Evolutionary conservation across 2,329 filamentous ascomycete genomes (phyloP).

Genomic region (Mycocentrospora acerina): DNA sequence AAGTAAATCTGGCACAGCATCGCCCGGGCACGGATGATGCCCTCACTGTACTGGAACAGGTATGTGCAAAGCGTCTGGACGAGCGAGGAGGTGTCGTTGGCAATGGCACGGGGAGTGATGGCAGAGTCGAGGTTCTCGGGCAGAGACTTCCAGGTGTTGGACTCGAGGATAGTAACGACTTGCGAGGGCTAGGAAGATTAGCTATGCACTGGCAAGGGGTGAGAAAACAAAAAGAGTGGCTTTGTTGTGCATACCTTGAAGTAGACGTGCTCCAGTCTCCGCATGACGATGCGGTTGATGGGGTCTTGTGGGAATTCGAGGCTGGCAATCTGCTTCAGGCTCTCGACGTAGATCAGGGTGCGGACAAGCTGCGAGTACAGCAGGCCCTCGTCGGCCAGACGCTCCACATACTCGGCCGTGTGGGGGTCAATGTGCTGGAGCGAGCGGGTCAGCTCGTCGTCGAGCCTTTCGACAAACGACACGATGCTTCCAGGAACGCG

Average conservation of each 20-base stretch:
- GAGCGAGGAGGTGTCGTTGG: slow-evolving; percentile 70
- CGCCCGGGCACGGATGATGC: slow-evolving; percentile 91
- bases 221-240: background rate
- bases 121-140: slow-evolving; percentile 69
- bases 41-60: slow-evolving; percentile 90
- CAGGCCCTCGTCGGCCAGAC: slow-evolving; percentile 83
- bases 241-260: slow-evolving; percentile 73
- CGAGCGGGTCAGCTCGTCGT: slow-evolving; percentile 96
- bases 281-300: slow-evolving; percentile 89
- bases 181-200: slow-evolving; percentile 68
- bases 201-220: slow-evolving; percentile 13
- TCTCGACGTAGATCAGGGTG: slow-evolving; percentile 84
- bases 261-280: slow-evolving; percentile 94
- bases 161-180: slow-evolving; percentile 90
- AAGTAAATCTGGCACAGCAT: slow-evolving; percentile 99
- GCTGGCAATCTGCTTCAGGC: slow-evolving; percentile 67
- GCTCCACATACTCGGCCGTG: slow-evolving; percentile 97
- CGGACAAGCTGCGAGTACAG: slow-evolving; percentile 93
- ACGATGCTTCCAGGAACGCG: slow-evolving; percentile 92
- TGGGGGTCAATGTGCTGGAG: slow-evolving; percentile 97
- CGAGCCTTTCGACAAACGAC: slow-evolving; percentile 90
- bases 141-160: slow-evolving; percentile 86
- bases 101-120: slow-evolving; percentile 73
- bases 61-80: slow-evolving; percentile 91
- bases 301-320: slow-evolving; percentile 80